These are phyloP conservation scores for Penicillium oxalicum DNA, from an alignment of 2,329 filamentous ascomycete genomes.

Conservation along the genomic window DNA sequence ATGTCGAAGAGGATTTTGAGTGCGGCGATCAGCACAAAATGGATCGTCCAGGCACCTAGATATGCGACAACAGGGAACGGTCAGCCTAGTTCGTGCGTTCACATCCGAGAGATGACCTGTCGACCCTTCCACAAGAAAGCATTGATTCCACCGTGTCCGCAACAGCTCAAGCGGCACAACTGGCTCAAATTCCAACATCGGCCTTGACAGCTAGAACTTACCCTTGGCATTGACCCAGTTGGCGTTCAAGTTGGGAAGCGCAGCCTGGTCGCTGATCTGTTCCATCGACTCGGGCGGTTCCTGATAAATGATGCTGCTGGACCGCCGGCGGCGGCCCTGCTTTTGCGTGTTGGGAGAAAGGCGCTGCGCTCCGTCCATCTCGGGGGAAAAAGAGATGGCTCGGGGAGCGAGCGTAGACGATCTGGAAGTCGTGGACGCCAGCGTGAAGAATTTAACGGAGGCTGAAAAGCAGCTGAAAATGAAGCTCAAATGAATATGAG, in stretches of 20 bases:
- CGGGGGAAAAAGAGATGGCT: constrained; percentile 86
- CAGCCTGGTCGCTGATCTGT: constrained; percentile 94
- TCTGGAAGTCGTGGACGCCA: constrained; percentile 64
- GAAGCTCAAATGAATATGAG: constrained; percentile 6
- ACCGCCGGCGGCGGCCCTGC: constrained; percentile 79
- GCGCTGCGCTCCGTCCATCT: constrained; percentile 58
- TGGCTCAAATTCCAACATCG: not conserved
- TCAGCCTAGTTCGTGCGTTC: constrained; percentile 10
- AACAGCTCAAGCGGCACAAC: constrained; percentile 5
- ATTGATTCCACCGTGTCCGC: constrained; percentile 8
- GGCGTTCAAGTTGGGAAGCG: constrained; percentile 90
- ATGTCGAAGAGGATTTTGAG: constrained; percentile 97
- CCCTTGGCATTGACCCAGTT: constrained; percentile 99
- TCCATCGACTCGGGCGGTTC: constrained; percentile 95
- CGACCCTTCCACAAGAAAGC: too few species aligned
- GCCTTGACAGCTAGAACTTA: constrained; percentile 42
- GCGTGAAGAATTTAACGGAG: constrained; percentile 8
- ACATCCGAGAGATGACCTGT: too few species aligned
- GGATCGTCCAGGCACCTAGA: constrained; percentile 93
- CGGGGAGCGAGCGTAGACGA: constrained; percentile 85
- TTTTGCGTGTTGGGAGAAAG: constrained; percentile 57
- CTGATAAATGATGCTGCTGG: constrained; percentile 97
- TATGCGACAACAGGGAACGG: constrained; percentile 7
- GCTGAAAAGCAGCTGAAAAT: constrained; percentile 1
- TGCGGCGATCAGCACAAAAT: constrained; percentile 82